Percentiles rank a stretch among this genome's conserved stretches.
Evolutionary conservation across 352 stramenopile species (phyloP).

Genomic region (Pythium folliculosum): DNA sequence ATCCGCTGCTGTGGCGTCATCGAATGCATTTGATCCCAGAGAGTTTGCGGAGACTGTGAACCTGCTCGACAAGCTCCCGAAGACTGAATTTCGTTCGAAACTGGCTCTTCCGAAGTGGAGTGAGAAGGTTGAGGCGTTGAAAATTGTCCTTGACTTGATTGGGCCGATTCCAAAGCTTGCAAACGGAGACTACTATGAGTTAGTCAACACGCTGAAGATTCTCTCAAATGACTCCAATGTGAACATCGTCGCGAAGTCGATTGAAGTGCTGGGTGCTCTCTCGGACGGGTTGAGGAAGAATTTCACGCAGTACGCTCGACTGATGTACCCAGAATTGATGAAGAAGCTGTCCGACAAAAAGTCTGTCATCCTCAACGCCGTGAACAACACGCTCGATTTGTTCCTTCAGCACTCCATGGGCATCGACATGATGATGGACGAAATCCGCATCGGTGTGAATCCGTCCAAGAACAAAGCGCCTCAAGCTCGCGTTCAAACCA

Average conservation of each 20-base stretch:
- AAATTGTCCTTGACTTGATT: constrained; percentile 85
- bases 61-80: constrained; percentile 75
- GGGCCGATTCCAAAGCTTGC: constrained; percentile 83
- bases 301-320: constrained; percentile 74
- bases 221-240: constrained; percentile 85
- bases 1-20: constrained; percentile 14
- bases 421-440: constrained; percentile 90
- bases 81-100: constrained; percentile 81
- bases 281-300: constrained; percentile 80
- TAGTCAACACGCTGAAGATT: constrained; percentile 82
- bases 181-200: constrained; percentile 85
- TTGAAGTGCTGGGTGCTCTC: constrained; percentile 81
- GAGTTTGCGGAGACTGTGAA: constrained; percentile 88
- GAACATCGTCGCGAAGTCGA: constrained; percentile 85
- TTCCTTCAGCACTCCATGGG: constrained; percentile 81
- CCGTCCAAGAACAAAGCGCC: constrained; percentile 83
- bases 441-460: constrained; percentile 72
- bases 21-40: constrained; percentile 62
- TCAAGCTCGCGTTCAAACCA: constrained; percentile 70
- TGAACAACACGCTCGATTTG: constrained; percentile 82
- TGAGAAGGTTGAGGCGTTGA: constrained; percentile 82
- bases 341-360: constrained; percentile 90
- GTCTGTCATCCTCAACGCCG: constrained; percentile 73
- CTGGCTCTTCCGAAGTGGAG: constrained; percentile 83
- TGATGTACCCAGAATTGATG: constrained; percentile 79